Evolutionary conservation across 768 basidiomycete genomes (phyloP).

Genomic region (Boletus huronensis): DNA sequence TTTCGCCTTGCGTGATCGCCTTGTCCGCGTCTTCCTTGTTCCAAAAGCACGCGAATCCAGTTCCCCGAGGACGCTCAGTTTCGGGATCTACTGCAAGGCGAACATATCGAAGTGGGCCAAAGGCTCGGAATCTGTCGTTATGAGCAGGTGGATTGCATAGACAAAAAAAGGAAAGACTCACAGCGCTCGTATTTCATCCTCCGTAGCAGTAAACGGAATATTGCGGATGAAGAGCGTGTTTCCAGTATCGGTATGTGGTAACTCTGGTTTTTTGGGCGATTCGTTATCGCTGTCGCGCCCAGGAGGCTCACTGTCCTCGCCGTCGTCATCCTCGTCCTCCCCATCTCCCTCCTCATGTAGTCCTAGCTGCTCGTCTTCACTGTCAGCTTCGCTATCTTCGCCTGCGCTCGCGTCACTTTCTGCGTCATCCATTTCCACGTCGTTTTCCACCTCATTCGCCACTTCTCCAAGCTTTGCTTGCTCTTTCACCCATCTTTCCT

Average conservation of each 20-base stretch:
- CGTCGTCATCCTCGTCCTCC: conserved; percentile 27
- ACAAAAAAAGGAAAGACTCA: conserved; percentile 37
- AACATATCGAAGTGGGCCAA: conserved; percentile 91
- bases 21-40: conserved; percentile 85
- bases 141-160: neutral
- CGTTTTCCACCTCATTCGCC: conserved; percentile 29
- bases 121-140: conserved; percentile 66
- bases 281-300: conserved; percentile 29
- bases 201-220: conserved; percentile 86
- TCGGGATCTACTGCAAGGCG: conserved; percentile 82
- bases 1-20: conserved; percentile 76
- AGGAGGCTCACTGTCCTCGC: conserved; percentile 17
- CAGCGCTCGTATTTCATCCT: conserved; percentile 87
- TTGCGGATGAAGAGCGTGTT: conserved; percentile 95
- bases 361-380: conserved; percentile 43
- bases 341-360: conserved; percentile 39
- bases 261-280: conserved; percentile 54
- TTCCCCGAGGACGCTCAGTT: conserved; percentile 87
- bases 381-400: conserved; percentile 33
- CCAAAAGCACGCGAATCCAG: conserved; percentile 98
- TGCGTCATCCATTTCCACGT: conserved; percentile 32
- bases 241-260: conserved; percentile 83
- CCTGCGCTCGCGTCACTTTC: conserved; percentile 18
- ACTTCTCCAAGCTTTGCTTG: conserved; percentile 49
- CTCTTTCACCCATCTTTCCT: conserved; percentile 87